A percentile compares a stretch with the other conserved stretches of the same genome.
Conservation (phyloP, 2,329 filamentous ascomycete species). For the Aurifilum marmelostoma region DNA sequence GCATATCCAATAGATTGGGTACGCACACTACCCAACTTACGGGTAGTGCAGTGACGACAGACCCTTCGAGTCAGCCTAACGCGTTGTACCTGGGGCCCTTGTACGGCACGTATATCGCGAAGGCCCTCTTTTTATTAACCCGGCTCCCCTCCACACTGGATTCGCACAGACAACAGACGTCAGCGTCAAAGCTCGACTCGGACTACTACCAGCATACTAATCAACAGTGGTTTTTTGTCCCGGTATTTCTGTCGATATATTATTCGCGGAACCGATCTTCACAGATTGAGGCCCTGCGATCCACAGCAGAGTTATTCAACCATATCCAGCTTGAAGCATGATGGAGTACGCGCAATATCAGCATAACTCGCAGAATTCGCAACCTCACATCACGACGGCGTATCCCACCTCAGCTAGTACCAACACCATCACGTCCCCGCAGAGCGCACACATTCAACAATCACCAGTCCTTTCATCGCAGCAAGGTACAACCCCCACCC, state of each 20-base stretch:
- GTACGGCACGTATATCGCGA: conserved; percentile 45
- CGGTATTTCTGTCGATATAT: neutral
- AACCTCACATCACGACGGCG: conserved; percentile 59
- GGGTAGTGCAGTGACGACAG: conserved; percentile 49
- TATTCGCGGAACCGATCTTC: neutral
- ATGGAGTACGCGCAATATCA: conserved; percentile 80
- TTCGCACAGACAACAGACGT: neutral
- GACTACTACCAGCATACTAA: neutral
- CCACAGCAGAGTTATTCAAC: neutral
- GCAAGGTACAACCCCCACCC: conserved; percentile 67
- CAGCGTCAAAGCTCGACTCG: neutral
- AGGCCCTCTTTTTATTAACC: conserved; percentile 37
- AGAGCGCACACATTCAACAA: conserved; percentile 69
- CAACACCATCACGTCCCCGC: conserved; percentile 72
- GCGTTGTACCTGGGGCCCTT: conserved; percentile 51
- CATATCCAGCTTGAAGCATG: conserved; percentile 46
- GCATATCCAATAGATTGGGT: conserved; percentile 61
- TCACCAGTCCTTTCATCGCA: conserved; percentile 83
- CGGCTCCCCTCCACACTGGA: conserved; percentile 11
- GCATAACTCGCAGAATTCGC: conserved; percentile 67
- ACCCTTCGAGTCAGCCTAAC: conserved; percentile 37
- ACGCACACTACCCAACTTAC: conserved; percentile 50
- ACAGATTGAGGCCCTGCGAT: neutral
- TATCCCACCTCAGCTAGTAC: conserved; percentile 62
- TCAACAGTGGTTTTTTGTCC: neutral